A percentile compares a stretch with the other conserved stretches of the same genome.
Conservation (phyloP, 1,284 basidiomycete genomes). For the Apiotrichum montevideense region DNA sequence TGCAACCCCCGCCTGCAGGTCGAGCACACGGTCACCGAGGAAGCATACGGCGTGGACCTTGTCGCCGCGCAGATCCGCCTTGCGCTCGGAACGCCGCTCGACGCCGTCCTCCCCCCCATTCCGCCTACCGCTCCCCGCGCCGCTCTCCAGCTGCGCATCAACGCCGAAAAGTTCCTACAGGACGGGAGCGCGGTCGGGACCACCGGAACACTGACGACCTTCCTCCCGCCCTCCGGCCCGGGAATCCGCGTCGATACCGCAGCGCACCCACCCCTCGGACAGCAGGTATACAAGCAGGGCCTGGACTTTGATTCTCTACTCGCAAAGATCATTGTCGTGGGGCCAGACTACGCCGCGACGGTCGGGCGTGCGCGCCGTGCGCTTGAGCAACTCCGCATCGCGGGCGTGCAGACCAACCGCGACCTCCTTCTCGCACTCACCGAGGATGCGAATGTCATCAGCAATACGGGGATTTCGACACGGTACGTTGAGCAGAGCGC, state of each 20-base stretch:
- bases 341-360: conserved; percentile 2
- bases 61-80: conserved; percentile 17
- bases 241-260: conserved; percentile 18
- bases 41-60: conserved; percentile 18
- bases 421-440: conserved; percentile 12
- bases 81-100: conserved; percentile 8
- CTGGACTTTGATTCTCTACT: conserved; percentile 18
- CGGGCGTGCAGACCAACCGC: conserved; percentile 15
- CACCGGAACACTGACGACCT: conserved; percentile 5
- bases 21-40: conserved; percentile 19
- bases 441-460: conserved; percentile 9
- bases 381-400: conserved; percentile 11
- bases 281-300: conserved; percentile 11
- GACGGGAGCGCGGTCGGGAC: conserved; percentile 15
- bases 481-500: conserved; percentile 15
- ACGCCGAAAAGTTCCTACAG: conserved; percentile 11
- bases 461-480: conserved; percentile 9
- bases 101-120: conserved; percentile 3
- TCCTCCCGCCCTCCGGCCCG: conserved; percentile 5
- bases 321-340: conserved; percentile 16
- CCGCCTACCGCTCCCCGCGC: conserved; percentile 4
- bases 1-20: conserved; percentile 20
- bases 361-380: conserved; percentile 8
- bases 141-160: conserved; percentile 18
- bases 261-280: conserved; percentile 13